Conservation (phyloP, 176 grass and related monocot species). For the maize (Zea mays) region DNA sequence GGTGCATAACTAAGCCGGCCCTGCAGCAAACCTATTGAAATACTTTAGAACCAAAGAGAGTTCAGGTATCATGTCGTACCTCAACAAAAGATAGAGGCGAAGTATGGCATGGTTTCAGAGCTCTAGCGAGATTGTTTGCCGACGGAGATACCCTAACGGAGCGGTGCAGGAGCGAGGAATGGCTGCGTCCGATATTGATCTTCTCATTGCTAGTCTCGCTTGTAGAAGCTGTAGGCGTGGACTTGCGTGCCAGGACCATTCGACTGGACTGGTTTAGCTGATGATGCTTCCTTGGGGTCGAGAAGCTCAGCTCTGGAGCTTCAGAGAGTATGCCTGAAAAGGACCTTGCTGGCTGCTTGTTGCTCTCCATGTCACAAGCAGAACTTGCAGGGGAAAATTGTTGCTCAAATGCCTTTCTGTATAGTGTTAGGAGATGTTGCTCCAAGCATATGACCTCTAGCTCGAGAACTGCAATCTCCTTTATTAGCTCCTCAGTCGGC, state of each 20-base stretch:
- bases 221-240: slow-evolving; percentile 34
- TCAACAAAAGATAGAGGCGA: slow-evolving; percentile 73
- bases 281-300: slow-evolving; percentile 45
- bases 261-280: slow-evolving; percentile 44
- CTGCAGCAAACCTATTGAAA: background rate
- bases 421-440: slow-evolving; percentile 74
- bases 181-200: slow-evolving; percentile 56
- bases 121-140: slow-evolving; percentile 65
- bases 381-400: slow-evolving; percentile 43
- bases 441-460: slow-evolving; percentile 96
- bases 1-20: background rate
- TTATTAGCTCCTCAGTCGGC: slow-evolving; percentile 78
- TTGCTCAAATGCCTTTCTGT: slow-evolving; percentile 74
- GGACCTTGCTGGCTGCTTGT: slow-evolving; percentile 32
- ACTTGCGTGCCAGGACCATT: slow-evolving; percentile 50
- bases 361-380: slow-evolving; percentile 27
- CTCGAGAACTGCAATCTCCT: slow-evolving; percentile 85
- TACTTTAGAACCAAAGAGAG: background rate
- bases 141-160: slow-evolving; percentile 74
- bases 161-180: slow-evolving; percentile 75
- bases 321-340: slow-evolving; percentile 45
- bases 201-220: slow-evolving; percentile 41
- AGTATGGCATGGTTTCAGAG: slow-evolving; percentile 78
- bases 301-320: slow-evolving; percentile 37
- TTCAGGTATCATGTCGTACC: slow-evolving; percentile 36